Evolutionary conservation across 208 protist species (phyloP).

Genomic region (Trypanosoma avium): DNA sequence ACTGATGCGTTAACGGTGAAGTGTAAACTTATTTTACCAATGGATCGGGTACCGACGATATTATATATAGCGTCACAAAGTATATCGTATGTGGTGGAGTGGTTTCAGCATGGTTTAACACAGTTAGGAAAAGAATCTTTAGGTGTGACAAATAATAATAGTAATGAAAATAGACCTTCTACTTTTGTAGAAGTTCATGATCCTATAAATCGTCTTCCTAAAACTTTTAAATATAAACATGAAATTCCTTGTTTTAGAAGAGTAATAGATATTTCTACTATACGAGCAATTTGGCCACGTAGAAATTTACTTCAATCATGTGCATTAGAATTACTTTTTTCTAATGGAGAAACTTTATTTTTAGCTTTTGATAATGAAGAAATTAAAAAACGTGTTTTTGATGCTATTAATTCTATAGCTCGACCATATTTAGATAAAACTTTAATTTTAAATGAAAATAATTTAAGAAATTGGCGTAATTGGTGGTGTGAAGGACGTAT

Average conservation of each 20-base stretch:
- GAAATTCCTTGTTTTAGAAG: slow-evolving; percentile 14
- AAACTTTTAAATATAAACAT: slow-evolving; percentile 9
- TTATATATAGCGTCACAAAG: slow-evolving; percentile 12
- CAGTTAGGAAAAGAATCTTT: background rate
- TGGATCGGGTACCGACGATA: slow-evolving; percentile 29
- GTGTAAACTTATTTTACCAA: slow-evolving; percentile 31
- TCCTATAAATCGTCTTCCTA: background rate
- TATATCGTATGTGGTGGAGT: slow-evolving; percentile 31
- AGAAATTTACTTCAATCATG: slow-evolving; percentile 39
- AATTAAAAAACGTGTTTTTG: slow-evolving; percentile 13
- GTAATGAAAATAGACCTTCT: background rate
- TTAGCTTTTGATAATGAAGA: slow-evolving; percentile 34
- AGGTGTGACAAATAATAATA: background rate
- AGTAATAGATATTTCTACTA: slow-evolving; percentile 22
- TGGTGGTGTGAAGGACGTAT: slow-evolving; percentile 77
- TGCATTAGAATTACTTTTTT: slow-evolving; percentile 42
- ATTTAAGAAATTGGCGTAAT: slow-evolving; percentile 42
- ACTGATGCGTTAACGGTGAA: slow-evolving; percentile 7
- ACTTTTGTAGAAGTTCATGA: slow-evolving; percentile 5
- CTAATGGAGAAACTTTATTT: slow-evolving; percentile 37
- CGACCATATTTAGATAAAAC: slow-evolving; percentile 27
- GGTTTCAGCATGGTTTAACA: slow-evolving; percentile 1
- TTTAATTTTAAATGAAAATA: slow-evolving; percentile 21
- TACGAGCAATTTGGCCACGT: slow-evolving; percentile 37
- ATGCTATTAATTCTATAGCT: slow-evolving; percentile 13